Conservation (phyloP, 192 early-diverging fungal genomes). For the Gamsiella multidivaricata region DNA sequence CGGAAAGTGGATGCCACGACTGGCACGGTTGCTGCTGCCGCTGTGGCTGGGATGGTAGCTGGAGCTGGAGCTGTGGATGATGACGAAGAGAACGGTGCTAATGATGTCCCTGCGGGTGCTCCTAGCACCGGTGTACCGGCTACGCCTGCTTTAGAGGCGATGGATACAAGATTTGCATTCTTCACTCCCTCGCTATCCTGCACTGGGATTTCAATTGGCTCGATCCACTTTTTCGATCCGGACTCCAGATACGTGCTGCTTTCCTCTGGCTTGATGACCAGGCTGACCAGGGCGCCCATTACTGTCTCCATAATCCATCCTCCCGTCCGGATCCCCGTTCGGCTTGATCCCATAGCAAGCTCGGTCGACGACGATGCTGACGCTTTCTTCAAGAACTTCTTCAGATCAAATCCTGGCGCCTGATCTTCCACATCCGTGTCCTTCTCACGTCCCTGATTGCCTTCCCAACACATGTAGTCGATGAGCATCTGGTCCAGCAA, state of each 20-base stretch:
- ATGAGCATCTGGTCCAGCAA: constrained; percentile 42
- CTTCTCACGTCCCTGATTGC: constrained; percentile 1
- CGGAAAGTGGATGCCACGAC: neutral
- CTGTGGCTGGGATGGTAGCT: neutral
- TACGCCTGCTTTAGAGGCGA: too few species aligned
- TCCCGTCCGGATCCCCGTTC: constrained; percentile 6
- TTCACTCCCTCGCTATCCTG: neutral
- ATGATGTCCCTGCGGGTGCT: neutral
- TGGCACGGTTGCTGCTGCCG: neutral
- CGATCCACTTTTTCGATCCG: constrained; percentile 29
- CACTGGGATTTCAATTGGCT: constrained; percentile 16
- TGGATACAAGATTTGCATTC: too few species aligned
- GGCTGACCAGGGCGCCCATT: constrained; percentile 30
- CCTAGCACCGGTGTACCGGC: too few species aligned
- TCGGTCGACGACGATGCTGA: neutral
- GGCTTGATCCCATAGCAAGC: neutral
- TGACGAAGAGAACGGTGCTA: too few species aligned
- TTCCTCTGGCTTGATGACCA: constrained; percentile 50
- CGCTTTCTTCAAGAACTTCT: neutral
- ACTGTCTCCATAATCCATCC: constrained; percentile 34
- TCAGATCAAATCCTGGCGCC: too few species aligned
- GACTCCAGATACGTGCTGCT: constrained; percentile 17
- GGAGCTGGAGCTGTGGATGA: neutral
- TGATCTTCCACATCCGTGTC: constrained; percentile 7
- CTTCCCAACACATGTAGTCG: constrained; percentile 44